A percentile compares a stretch with the other conserved stretches of the same genome.
Evolutionary conservation across 768 basidiomycete species (phyloP).

Genomic region (Pleurotus salmoneostramineus): DNA sequence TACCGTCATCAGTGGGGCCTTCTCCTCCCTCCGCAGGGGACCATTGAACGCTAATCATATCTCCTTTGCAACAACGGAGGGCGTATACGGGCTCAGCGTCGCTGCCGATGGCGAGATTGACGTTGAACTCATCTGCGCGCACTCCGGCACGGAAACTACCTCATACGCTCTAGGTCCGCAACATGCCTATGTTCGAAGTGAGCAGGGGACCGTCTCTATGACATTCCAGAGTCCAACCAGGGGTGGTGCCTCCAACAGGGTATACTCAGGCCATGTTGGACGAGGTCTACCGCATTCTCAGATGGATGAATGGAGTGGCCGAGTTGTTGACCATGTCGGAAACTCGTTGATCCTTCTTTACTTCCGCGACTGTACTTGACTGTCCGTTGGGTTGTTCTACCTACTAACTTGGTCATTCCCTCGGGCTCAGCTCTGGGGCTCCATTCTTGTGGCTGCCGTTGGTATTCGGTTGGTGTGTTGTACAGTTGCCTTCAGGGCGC

Average conservation of each 20-base stretch:
- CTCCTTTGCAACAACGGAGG: too few relatives aligned
- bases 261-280: background rate
- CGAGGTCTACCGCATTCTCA: background rate
- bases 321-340: background rate
- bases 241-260: background rate
- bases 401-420: too few relatives aligned
- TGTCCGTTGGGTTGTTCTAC: too few relatives aligned
- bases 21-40: too few relatives aligned
- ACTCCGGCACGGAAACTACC: background rate
- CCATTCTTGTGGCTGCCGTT: too few relatives aligned
- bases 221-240: background rate
- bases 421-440: too few relatives aligned
- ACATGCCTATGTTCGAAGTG: background rate
- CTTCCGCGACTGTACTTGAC: background rate
- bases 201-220: background rate
- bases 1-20: too few relatives aligned
- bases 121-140: background rate
- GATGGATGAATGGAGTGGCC: background rate
- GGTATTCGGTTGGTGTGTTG: too few relatives aligned
- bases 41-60: too few relatives aligned
- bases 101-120: background rate
- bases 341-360: too few relatives aligned
- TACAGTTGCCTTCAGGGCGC: too few relatives aligned
- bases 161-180: background rate
- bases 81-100: background rate